phyloP scores from a whole-genome alignment of 306 rosid genomes.

The Castanea mollissima region DNA sequence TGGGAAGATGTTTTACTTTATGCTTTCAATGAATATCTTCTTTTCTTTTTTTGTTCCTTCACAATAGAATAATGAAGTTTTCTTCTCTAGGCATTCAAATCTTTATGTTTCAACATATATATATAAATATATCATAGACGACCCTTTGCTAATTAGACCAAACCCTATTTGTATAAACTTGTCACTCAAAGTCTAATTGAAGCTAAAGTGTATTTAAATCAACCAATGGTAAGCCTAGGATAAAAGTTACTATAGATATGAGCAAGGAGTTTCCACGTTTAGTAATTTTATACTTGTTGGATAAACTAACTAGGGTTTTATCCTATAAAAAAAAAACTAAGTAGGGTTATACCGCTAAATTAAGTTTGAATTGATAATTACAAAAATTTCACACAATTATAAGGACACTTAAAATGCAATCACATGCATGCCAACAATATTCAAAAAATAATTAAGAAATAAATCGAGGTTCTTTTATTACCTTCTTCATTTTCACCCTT shows the following conservation, averaged over 20 bases:
- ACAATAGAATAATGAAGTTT: background rate
- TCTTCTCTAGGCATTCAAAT: background rate
- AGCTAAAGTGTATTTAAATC: background rate
- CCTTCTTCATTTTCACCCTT: conserved; percentile 5
- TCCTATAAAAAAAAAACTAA: too few species aligned
- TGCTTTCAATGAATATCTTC: background rate
- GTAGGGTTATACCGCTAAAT: too few species aligned
- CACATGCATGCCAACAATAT: background rate
- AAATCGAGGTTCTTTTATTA: background rate
- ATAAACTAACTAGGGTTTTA: too few species aligned
- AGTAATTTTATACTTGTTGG: too few species aligned
- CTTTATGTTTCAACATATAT: background rate
- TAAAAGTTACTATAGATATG: background rate
- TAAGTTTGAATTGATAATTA: too few species aligned
- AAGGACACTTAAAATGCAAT: background rate
- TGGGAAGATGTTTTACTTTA: background rate
- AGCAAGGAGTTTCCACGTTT: too few species aligned
- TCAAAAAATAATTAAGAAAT: background rate
- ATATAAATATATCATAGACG: background rate
- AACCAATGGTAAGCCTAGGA: background rate
- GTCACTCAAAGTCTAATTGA: too few species aligned
- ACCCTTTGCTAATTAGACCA: background rate
- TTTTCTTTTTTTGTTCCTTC: background rate
- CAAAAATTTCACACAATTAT: background rate
- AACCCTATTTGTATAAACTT: background rate